These are phyloP conservation scores for Epichloe typhina DNA, from an alignment of 2,329 filamentous ascomycete species.

Conservation along the genomic window DNA sequence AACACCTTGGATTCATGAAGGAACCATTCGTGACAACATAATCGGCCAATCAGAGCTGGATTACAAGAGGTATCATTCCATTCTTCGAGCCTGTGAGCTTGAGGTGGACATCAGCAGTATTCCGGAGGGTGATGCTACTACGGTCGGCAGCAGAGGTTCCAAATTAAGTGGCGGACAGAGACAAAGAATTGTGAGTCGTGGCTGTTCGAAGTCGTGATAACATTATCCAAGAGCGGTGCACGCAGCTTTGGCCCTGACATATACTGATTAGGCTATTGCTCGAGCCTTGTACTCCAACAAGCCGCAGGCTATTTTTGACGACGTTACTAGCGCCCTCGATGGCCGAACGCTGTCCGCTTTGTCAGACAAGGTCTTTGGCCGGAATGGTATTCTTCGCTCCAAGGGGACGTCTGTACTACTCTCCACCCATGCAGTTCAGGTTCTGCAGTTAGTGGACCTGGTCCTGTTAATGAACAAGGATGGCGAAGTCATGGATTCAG, in stretches of 20 bases:
- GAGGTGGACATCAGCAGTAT: constrained; percentile 7
- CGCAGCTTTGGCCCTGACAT: too few relatives aligned
- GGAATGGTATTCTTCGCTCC: not conserved
- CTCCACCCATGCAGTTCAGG: not conserved
- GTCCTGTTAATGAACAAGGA: too few relatives aligned
- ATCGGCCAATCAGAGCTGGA: constrained; percentile 10
- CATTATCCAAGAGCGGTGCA: too few relatives aligned
- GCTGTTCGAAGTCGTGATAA: too few relatives aligned
- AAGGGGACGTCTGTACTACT: not conserved
- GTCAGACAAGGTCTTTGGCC: not conserved
- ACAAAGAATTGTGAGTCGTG: constrained; percentile 18
- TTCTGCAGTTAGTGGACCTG: too few relatives aligned
- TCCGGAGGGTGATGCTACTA: constrained; percentile 18
- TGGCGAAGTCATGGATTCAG: too few relatives aligned
- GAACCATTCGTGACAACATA: constrained; percentile 12
- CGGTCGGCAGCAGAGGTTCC: constrained; percentile 22
- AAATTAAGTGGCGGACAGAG: constrained; percentile 25
- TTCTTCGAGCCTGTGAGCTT: constrained; percentile 8
- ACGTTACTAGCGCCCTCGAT: not conserved
- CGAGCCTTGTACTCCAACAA: not conserved
- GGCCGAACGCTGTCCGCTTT: not conserved
- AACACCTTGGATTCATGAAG: constrained; percentile 13
- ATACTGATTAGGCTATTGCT: not conserved
- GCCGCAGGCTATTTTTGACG: not conserved
- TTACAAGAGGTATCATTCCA: constrained; percentile 7